phyloP scores from a whole-genome alignment of 441 rosid species.

The Pelargonium hybrid region DNA sequence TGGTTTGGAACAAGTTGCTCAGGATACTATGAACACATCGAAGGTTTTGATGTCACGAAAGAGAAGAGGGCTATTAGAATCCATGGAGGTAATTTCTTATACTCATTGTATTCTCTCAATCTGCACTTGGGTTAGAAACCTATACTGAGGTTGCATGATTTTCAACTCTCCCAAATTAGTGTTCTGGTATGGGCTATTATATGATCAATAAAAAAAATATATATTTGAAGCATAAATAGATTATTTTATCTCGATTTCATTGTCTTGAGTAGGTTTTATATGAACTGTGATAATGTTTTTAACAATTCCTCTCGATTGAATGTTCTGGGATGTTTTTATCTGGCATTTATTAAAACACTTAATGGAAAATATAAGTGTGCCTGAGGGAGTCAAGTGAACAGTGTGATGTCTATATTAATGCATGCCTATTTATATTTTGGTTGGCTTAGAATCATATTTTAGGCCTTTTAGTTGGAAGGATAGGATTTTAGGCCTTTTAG shows the following conservation, averaged over 20 bases:
- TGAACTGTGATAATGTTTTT: neutral
- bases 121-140: neutral
- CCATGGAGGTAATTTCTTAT: constrained; percentile 47
- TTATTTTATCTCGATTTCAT: no score
- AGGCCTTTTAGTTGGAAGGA: no score
- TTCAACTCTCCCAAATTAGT: neutral
- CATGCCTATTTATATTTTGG: no score
- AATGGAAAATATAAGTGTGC: neutral
- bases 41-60: constrained; percentile 46
- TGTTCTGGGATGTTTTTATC: neutral
- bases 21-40: constrained; percentile 34
- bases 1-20: constrained; percentile 31
- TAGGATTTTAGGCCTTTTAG: no score
- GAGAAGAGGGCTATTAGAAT: constrained; percentile 47
- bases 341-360: constrained; percentile 1
- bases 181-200: no score
- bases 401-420: no score
- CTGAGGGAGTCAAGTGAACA: no score
- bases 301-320: neutral
- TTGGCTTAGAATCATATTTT: no score
- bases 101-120: neutral
- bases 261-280: no score
- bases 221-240: no score
- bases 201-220: no score
- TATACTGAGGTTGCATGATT: neutral